Evolutionary conservation across 345 rosid genomes (phyloP).

Genomic region (Ailanthus altissimus): DNA sequence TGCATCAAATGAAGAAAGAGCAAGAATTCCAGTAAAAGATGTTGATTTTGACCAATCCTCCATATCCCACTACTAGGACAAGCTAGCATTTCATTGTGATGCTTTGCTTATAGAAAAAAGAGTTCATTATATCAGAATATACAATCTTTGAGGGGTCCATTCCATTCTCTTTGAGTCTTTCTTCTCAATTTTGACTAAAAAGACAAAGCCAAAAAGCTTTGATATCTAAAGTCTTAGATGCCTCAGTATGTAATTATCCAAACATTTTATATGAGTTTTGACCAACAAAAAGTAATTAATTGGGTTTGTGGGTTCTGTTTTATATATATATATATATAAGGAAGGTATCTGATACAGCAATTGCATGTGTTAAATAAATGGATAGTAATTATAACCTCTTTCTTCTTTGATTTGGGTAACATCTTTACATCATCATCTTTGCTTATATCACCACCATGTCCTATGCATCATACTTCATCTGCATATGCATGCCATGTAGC

Average conservation of each 20-base stretch:
- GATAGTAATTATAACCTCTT: neutral
- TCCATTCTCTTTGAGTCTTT: neutral
- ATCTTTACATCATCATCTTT: neutral
- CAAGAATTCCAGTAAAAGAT: neutral
- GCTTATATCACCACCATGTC: neutral
- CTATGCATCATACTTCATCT: neutral
- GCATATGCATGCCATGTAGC: too few species aligned
- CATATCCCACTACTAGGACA: neutral
- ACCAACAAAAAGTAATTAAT: neutral
- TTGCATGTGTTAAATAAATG: neutral
- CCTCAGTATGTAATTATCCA: neutral
- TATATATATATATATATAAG: too few species aligned
- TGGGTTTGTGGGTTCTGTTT: neutral
- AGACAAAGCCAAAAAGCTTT: neutral
- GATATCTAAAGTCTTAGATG: too few species aligned
- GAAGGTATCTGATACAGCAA: neutral
- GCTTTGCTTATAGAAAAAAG: neutral
- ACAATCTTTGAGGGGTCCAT: neutral
- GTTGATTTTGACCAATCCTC: conserved; percentile 12
- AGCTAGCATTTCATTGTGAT: neutral
- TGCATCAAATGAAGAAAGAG: neutral
- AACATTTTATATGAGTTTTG: neutral
- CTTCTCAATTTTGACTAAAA: neutral
- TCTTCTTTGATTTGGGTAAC: too few species aligned
- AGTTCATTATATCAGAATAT: too few species aligned